Percentiles rank a stretch among this genome's conserved stretches.
phyloP scores from a whole-genome alignment of 225 moss, liverwort and hornwort species.

The Climacium dendroides region DNA sequence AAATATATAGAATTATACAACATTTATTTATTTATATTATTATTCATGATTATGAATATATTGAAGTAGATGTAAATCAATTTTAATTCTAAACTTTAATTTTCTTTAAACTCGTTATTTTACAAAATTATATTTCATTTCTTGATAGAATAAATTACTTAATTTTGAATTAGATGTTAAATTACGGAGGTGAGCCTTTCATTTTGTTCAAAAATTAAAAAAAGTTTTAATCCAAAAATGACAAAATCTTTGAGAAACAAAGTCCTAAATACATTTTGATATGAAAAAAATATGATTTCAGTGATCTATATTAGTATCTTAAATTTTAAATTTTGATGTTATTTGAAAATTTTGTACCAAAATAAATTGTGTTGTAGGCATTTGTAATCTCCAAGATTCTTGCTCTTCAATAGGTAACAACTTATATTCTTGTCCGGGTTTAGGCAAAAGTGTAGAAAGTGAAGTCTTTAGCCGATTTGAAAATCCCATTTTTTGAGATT shows the following conservation, averaged over 20 bases:
- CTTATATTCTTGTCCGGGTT: slow-evolving; percentile 1
- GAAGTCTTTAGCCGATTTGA: neutral
- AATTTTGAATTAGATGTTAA: neutral
- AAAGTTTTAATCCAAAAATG: neutral
- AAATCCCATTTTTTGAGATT: neutral
- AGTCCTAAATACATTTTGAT: neutral
- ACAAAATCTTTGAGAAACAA: neutral
- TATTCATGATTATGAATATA: neutral
- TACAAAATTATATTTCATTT: neutral
- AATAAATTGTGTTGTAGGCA: slow-evolving; percentile 7
- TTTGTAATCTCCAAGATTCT: slow-evolving; percentile 23
- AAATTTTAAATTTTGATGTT: neutral
- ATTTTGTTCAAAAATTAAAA: neutral
- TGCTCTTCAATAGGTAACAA: neutral
- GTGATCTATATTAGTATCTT: no score
- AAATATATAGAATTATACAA: neutral
- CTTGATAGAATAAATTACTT: no score
- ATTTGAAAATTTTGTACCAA: neutral
- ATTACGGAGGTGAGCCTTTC: fast-evolving
- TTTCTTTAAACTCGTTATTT: fast-evolving
- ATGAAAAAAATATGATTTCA: neutral
- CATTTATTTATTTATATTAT: neutral
- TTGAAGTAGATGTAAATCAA: neutral
- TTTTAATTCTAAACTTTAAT: no score
- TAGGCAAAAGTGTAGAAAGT: neutral